phyloP scores from a whole-genome alignment of 306 rosid species.

The Luffa aegyptiaca region DNA sequence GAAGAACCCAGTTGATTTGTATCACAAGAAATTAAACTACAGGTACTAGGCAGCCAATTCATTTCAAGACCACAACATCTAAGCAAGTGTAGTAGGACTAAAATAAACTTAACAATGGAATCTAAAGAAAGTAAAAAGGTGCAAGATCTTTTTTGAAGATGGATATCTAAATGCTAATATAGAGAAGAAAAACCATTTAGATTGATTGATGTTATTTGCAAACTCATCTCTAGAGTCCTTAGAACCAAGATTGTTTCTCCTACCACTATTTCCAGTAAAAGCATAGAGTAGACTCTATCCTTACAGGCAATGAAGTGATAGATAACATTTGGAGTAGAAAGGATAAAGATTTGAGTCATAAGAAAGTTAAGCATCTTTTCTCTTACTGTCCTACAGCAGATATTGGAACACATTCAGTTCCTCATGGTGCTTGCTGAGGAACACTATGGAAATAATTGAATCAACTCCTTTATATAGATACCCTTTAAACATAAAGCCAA shows the following conservation, averaged over 20 bases:
- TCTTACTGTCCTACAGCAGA: not conserved
- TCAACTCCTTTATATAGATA: not conserved
- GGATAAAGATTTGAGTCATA: not conserved
- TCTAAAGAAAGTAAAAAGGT: not conserved
- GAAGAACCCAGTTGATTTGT: not conserved
- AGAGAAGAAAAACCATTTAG: not conserved
- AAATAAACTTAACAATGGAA: not conserved
- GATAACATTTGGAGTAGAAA: not conserved
- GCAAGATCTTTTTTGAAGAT: not conserved
- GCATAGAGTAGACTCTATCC: no score
- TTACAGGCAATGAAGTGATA: no score
- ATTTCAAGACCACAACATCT: not conserved
- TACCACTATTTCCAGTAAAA: no score
- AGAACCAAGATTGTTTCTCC: not conserved
- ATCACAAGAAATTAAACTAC: not conserved
- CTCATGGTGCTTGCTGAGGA: not conserved
- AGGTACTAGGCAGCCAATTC: not conserved
- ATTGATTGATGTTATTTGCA: not conserved
- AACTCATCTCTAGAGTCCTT: not conserved
- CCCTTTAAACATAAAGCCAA: no score
- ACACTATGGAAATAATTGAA: not conserved
- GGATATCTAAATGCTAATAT: not conserved
- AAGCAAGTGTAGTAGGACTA: not conserved
- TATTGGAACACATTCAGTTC: not conserved
- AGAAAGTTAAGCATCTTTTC: not conserved